Evolutionary conservation across 176 grass and related monocot genomes (phyloP), one percentile per base, ranked within the genome.

Genomic region (Carex myosuroides): DNA sequence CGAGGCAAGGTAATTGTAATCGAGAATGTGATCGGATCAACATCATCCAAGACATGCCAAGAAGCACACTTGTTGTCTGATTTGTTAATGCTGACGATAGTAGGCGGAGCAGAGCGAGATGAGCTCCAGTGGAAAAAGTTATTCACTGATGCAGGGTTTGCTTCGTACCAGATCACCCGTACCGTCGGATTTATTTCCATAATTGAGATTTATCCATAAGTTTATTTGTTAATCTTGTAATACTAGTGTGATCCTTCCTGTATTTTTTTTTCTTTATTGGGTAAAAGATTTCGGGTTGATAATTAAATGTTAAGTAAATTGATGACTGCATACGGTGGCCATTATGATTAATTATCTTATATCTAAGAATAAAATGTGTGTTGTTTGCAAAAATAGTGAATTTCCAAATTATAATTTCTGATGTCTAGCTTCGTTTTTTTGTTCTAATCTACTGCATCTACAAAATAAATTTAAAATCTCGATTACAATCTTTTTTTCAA

Each of bases 1-100:
- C 84, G 85, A 44, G 91, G 87, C 52, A 89, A 69, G 62, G 91
- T 88, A 54, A 86, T 96, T 79, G 79, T 96, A 41, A 83, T 96
- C 32, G 90, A 95, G 5, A 84, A 89, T 16, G 93, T 92, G 72
- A 84, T 92, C 22, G 83, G 85, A 7, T 87, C 60, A 20, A 84
- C 61, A 20, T 35, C 76, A 2, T 48, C 73, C n/a, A 69, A 42
- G 41, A 90, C 44, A 79, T 39, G 44, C 20, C 78, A 63, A 4
- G 91, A 91, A 86, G 83, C 54, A 22, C 84, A 97, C 82, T 76
- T 96, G n/a, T 26, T 91, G 16, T 88, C 60, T 57, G 91, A 88
- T 82, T 57, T 91, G 55, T 82, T 86, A 59, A 89, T 91, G 91
- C 83, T 93, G 79, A 48, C 24, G 0, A 46, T 70, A n/a, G 42